Evolutionary conservation across 164 flowering plant genomes (phyloP).

Genomic region (Berberis vulgaris): DNA sequence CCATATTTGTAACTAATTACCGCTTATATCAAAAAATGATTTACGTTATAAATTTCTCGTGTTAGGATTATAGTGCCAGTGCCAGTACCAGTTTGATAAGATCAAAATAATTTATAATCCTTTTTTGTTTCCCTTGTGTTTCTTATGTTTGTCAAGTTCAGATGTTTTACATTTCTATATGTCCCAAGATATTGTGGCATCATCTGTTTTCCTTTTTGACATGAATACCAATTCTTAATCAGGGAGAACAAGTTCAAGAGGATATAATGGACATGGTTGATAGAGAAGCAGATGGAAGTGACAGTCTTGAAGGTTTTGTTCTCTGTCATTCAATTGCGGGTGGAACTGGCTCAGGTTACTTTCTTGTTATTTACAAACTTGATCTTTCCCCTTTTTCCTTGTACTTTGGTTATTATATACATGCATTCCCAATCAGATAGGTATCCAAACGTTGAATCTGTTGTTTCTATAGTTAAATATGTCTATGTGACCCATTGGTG

Average conservation of each 20-base stretch:
- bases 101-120: no score
- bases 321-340: conserved; percentile 98
- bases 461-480: no score
- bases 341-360: conserved; percentile 97
- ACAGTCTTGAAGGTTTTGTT: conserved; percentile 99
- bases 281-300: conserved; percentile 99
- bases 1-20: no score
- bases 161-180: background rate
- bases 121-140: background rate
- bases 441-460: no score
- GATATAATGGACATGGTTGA: conserved; percentile 99
- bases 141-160: background rate
- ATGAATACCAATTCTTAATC: conserved; percentile 10
- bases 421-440: no score
- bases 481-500: no score
- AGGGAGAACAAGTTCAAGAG: conserved; percentile 96
- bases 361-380: background rate
- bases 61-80: no score
- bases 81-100: no score
- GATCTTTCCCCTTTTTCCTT: background rate
- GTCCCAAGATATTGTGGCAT: background rate
- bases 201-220: background rate
- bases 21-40: no score
- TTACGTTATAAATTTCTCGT: no score
- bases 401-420: background rate